Evolutionary conservation across 1,284 basidiomycete genomes (phyloP).

Genomic region (Fistulinella cinereoalba): DNA sequence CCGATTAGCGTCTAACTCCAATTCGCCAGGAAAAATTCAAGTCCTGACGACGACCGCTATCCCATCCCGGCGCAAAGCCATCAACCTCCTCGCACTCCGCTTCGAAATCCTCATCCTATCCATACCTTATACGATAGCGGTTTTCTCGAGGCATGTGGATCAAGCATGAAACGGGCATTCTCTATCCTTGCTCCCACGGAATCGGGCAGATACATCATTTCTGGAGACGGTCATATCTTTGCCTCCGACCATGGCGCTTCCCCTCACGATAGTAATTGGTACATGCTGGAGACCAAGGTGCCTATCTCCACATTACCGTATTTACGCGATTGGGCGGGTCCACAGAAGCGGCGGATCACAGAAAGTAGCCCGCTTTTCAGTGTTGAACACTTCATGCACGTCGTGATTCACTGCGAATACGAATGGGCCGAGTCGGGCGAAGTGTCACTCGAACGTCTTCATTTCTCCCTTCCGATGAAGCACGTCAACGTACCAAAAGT

Average conservation of each 20-base stretch:
- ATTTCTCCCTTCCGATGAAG: constrained; percentile 52
- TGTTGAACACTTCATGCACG: constrained; percentile 53
- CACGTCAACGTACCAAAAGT: constrained; percentile 41
- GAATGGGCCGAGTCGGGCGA: constrained; percentile 41
- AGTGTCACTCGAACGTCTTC: constrained; percentile 35
- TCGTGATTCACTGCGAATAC: constrained; percentile 56
- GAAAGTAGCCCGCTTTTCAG: constrained; percentile 53
- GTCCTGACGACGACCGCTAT: constrained; percentile 43
- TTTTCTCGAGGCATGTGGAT: constrained; percentile 33
- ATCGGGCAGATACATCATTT: constrained; percentile 45
- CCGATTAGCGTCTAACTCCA: constrained; percentile 8
- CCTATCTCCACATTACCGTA: constrained; percentile 40
- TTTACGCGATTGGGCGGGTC: constrained; percentile 44
- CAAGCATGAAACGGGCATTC: constrained; percentile 41
- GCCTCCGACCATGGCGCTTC: constrained; percentile 4
- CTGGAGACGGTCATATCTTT: constrained; percentile 47
- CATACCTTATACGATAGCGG: constrained; percentile 54
- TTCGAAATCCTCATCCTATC: constrained; percentile 53
- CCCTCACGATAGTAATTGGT: constrained; percentile 46
- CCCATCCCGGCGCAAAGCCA: constrained; percentile 51
- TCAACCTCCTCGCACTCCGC: constrained; percentile 61
- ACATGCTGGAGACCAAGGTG: constrained; percentile 54
- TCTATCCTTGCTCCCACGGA: constrained; percentile 51
- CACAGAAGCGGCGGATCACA: constrained; percentile 43
- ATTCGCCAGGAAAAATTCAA: constrained; percentile 38